Conservation (phyloP, 495 filamentous ascomycete genomes). For the Durotheca rogersii region DNA sequence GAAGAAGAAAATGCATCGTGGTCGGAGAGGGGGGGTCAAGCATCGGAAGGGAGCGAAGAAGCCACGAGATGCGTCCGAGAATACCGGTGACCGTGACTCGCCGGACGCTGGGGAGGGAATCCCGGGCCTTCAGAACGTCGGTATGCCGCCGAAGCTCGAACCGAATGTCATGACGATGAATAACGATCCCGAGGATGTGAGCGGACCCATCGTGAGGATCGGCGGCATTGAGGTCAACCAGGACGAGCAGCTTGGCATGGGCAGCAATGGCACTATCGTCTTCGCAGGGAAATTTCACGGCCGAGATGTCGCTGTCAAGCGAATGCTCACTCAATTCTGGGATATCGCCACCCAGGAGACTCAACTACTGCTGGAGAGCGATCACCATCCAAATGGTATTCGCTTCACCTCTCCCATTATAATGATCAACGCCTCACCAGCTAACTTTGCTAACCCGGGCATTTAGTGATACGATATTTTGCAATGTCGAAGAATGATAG, state of each 20-base stretch:
- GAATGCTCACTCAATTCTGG: conserved; percentile 92
- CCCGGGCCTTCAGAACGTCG: conserved; percentile 42
- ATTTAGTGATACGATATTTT: conserved; percentile 84
- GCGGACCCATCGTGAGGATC: conserved; percentile 64
- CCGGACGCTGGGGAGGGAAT: conserved; percentile 32
- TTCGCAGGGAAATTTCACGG: conserved; percentile 86
- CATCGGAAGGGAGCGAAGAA: conserved; percentile 60
- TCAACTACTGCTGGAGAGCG: conserved; percentile 82
- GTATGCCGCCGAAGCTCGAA: conserved; percentile 53
- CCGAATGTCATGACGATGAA: conserved; percentile 55
- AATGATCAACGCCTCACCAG: background rate
- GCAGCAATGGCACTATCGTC: conserved; percentile 84
- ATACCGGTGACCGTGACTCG: conserved; percentile 44
- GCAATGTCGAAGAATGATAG: conserved; percentile 81
- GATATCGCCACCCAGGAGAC: conserved; percentile 96
- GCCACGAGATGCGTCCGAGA: conserved; percentile 40
- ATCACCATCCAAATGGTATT: conserved; percentile 82
- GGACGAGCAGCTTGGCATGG: conserved; percentile 70
- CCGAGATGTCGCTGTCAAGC: conserved; percentile 90
- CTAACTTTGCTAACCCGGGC: conserved; percentile 24
- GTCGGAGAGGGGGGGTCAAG: conserved; percentile 75
- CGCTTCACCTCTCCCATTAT: background rate
- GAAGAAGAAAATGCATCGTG: conserved; percentile 81
- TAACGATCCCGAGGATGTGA: conserved; percentile 55
- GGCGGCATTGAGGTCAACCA: conserved; percentile 72